Conservation (phyloP, 1,139 yeast genomes). For the Blastobotrys apis region DNA sequence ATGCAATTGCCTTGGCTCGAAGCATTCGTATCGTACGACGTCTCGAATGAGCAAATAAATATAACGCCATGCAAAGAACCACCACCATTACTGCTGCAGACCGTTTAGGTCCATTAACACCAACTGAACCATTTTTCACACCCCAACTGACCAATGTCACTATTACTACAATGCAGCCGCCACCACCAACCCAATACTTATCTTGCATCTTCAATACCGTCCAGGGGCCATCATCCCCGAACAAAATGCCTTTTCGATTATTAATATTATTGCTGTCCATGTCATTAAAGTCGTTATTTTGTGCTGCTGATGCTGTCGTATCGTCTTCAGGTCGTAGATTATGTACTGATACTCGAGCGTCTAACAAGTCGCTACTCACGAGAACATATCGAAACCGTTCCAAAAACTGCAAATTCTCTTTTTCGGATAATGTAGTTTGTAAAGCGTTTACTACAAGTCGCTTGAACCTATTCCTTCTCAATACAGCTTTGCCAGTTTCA, state of each 20-base stretch:
- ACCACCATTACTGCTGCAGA: slow-evolving; percentile 25
- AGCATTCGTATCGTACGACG: slow-evolving; percentile 34
- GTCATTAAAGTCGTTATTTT: neutral
- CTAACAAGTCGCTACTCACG: slow-evolving; percentile 43
- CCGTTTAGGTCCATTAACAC: slow-evolving; percentile 2
- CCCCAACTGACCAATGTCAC: slow-evolving; percentile 34
- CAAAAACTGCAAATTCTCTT: slow-evolving; percentile 37
- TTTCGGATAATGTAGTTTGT: slow-evolving; percentile 26
- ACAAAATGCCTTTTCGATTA: slow-evolving; percentile 22
- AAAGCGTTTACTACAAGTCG: slow-evolving; percentile 28
- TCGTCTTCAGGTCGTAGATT: neutral
- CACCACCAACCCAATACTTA: slow-evolving; percentile 35
- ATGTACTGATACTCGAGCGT: slow-evolving; percentile 27
- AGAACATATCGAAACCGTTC: slow-evolving; percentile 45
- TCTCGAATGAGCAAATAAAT: slow-evolving; percentile 34
- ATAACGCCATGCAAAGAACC: slow-evolving; percentile 29
- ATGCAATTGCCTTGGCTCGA: slow-evolving; percentile 32
- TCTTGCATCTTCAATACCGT: slow-evolving; percentile 22
- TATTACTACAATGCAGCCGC: slow-evolving; percentile 37
- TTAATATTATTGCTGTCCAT: neutral
- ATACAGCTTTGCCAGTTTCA: slow-evolving; percentile 16
- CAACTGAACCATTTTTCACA: slow-evolving; percentile 15
- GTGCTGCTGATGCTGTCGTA: neutral
- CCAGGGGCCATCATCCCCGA: slow-evolving; percentile 33
- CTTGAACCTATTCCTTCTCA: slow-evolving; percentile 27